Conservation (phyloP, 2,329 filamentous ascomycete genomes). For the Neofusicoccum kwambonambiense region DNA sequence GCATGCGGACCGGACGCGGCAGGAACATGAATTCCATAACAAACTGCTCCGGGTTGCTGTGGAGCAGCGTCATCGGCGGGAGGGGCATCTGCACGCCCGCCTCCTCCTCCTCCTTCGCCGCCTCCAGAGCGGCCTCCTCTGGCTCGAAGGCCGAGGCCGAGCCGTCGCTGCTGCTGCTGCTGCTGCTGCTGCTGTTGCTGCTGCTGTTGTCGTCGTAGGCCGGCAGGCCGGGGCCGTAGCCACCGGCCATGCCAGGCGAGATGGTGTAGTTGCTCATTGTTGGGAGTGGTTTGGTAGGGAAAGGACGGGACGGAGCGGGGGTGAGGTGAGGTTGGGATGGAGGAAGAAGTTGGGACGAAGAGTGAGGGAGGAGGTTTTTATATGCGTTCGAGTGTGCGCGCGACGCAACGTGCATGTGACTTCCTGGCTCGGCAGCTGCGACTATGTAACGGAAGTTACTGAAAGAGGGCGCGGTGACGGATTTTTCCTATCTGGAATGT, state of each 20-base stretch:
- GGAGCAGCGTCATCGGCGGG: background rate
- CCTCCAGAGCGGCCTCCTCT: background rate
- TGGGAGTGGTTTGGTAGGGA: too few species aligned
- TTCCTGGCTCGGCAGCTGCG: too few species aligned
- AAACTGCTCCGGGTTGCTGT: background rate
- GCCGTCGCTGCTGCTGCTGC: conserved; percentile 20
- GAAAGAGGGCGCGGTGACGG: too few species aligned
- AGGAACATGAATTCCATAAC: conserved; percentile 5
- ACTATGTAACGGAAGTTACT: too few species aligned
- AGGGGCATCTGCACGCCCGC: background rate
- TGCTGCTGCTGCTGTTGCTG: conserved; percentile 24
- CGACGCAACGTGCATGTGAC: too few species aligned
- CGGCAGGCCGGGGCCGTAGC: background rate
- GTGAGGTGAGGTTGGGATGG: too few species aligned
- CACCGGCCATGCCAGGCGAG: background rate
- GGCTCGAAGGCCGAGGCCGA: conserved; percentile 32
- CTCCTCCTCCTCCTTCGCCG: background rate
- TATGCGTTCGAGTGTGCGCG: too few species aligned
- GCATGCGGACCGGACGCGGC: background rate
- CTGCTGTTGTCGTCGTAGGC: conserved; percentile 27
- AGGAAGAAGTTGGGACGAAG: too few species aligned
- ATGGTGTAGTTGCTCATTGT: background rate
- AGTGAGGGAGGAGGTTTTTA: too few species aligned
- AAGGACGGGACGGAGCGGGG: too few species aligned
- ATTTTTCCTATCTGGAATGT: too few species aligned